Conservation (phyloP, 108 stramenopile species). For the Skeletonema costatum region DNA sequence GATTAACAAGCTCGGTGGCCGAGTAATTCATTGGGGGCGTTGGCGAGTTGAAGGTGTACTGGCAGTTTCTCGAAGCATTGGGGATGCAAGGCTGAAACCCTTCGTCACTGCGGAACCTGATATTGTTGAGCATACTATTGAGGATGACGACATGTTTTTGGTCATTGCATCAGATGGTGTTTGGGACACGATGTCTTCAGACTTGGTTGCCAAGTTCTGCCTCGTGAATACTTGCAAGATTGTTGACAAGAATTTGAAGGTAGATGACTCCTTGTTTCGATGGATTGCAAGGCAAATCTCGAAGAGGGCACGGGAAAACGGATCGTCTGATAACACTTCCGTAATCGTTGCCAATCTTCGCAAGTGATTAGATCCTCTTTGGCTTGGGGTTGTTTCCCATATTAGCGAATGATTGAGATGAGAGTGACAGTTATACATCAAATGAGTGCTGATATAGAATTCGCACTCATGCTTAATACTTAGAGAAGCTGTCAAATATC, state of each 20-base stretch:
- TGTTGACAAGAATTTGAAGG: constrained; percentile 69
- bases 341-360: constrained; percentile 67
- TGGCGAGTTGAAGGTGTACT: constrained; percentile 96
- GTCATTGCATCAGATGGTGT: constrained; percentile 86
- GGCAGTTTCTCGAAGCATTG: constrained; percentile 93
- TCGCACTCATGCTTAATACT: background rate
- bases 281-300: constrained; percentile 73
- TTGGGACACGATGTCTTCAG: constrained; percentile 90
- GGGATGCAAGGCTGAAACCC: constrained; percentile 92
- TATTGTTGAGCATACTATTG: constrained; percentile 78
- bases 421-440: background rate
- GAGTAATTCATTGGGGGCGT: constrained; percentile 92
- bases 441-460: constrained; percentile 1
- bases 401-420: background rate
- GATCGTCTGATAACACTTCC: constrained; percentile 83
- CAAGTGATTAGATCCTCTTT: constrained; percentile 4
- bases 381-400: background rate
- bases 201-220: constrained; percentile 84
- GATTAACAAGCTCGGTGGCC: constrained; percentile 89
- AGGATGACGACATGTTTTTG: constrained; percentile 89
- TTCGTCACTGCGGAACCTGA: constrained; percentile 88
- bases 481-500: background rate
- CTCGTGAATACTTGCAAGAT: constrained; percentile 86
- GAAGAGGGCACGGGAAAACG: constrained; percentile 81
- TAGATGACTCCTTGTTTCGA: constrained; percentile 80